Evolutionary conservation across 208 protist species (phyloP).

Genomic region (Leishmania tropica): DNA sequence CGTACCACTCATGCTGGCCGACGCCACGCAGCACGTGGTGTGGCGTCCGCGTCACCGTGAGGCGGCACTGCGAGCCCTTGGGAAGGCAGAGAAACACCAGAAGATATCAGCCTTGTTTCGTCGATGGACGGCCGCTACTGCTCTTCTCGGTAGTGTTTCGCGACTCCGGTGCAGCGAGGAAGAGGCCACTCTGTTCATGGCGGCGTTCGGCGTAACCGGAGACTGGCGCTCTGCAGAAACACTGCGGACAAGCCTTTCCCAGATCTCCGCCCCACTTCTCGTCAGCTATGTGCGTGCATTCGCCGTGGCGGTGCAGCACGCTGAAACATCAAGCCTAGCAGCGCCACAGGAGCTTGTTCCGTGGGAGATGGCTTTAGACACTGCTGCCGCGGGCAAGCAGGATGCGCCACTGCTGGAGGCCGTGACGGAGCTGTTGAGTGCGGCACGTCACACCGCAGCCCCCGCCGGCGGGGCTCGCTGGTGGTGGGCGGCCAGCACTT

Average conservation of each 20-base stretch:
- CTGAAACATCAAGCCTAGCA: background rate
- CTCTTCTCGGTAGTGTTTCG: background rate
- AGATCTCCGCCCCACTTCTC: conserved; percentile 1
- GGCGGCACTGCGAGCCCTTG: conserved; percentile 14
- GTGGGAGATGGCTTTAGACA: conserved; percentile 29
- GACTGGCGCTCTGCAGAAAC: conserved; percentile 29
- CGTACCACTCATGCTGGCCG: conserved; percentile 34
- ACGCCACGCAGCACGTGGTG: conserved; percentile 23
- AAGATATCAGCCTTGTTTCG: conserved; percentile 13
- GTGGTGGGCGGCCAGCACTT: conserved; percentile 24
- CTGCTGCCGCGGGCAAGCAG: background rate
- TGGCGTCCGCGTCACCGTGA: conserved; percentile 30
- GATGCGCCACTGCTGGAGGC: conserved; percentile 6
- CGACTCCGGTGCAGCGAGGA: conserved; percentile 7
- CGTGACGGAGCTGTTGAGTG: conserved; percentile 8
- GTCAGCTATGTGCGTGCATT: conserved; percentile 24
- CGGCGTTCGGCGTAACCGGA: conserved; percentile 23
- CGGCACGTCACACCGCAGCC: background rate
- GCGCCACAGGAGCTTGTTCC: conserved; percentile 17
- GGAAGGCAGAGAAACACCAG: conserved; percentile 2
- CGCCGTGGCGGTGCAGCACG: conserved; percentile 6
- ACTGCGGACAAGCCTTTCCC: conserved; percentile 8
- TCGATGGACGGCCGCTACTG: conserved; percentile 7
- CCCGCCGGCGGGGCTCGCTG: conserved; percentile 6
- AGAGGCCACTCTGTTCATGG: conserved; percentile 24